Evolutionary conservation across 371 early-diverging fungal genomes (phyloP).

Genomic region (Smittium mucronatum): DNA sequence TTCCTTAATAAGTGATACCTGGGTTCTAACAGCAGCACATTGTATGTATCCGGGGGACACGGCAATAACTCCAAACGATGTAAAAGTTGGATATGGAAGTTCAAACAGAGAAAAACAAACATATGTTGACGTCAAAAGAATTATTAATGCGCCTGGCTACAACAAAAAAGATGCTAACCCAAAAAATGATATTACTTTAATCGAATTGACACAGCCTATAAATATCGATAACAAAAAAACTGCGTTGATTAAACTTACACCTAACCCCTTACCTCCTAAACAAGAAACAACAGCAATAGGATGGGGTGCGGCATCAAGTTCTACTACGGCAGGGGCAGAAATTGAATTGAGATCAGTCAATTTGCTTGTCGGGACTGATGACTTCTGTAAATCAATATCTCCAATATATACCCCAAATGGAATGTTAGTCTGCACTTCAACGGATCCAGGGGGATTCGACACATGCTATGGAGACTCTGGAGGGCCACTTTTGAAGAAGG

Average conservation of each 20-base stretch:
- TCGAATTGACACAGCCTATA: constrained; percentile 1
- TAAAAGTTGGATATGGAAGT: constrained; percentile 8
- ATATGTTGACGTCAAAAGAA: constrained; percentile 3
- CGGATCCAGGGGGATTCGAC: constrained; percentile 19
- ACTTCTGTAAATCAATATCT: constrained; percentile 2
- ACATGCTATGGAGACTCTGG: constrained; percentile 39
- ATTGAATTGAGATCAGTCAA: constrained; percentile 1
- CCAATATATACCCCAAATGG: neutral
- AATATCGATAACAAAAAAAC: neutral
- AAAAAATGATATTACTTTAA: constrained; percentile 2
- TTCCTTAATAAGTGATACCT: constrained; percentile 25
- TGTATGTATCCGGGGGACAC: constrained; percentile 22
- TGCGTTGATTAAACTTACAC: neutral
- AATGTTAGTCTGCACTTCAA: constrained; percentile 3
- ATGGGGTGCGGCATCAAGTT: neutral
- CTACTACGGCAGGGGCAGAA: neutral
- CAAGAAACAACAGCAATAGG: neutral
- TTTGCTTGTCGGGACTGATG: constrained; percentile 4
- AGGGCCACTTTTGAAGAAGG: constrained; percentile 31
- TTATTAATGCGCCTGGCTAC: constrained; percentile 1
- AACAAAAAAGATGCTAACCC: neutral
- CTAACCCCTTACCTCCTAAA: neutral
- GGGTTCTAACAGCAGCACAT: constrained; percentile 37
- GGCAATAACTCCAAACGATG: neutral
- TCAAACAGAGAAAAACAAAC: constrained; percentile 9